Evolutionary conservation across 2,329 filamentous ascomycete genomes (phyloP), one percentile per base, ranked within the genome.

Genomic region (Neurospora sp.): DNA sequence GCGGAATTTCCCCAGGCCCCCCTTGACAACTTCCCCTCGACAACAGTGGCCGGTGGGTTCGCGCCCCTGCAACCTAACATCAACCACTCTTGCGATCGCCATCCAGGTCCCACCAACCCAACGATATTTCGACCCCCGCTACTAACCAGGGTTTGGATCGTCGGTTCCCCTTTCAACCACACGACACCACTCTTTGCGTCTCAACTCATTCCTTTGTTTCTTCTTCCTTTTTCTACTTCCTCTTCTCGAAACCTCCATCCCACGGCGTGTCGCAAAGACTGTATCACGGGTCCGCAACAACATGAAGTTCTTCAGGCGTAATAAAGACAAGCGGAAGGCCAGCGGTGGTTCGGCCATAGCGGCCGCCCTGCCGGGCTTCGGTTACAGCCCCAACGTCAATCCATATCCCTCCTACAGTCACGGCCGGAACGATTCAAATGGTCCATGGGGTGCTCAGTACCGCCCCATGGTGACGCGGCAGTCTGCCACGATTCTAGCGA

Each of bases 401-500:
- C 52, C 52, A 36, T 62, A 36, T 36, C 52, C 52, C 28, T 71
- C 75, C 57, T 68, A 69, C 19, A 66, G 67, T 67, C 68, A 68
- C 66, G 66, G 15, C 6, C 52, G 52, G 28, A 62, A 36, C 15
- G 52, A 62, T 36, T 62, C 52, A 15, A 62, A 62, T 15, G 52
- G 52, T 10, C 52, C 52, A 33, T 62, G 52, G 52, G 15, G 23
- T 36, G 8, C 52, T 67, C 69, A 66, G 67, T 73, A 72, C 70
- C 72, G 71, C n/a, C 73, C 78, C 71, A 79, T 79, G 69, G 81
- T 82, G 8, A 83, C 81, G 5, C 74, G 74, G 33, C 74, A 76
- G 37, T 86, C 85, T 6, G 80, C 82, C 15, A 76, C 76, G 15
- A 72, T 80, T 43, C 82, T 88, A 67, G 81, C 82, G 52, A 80